phyloP scores from a whole-genome alignment of 305 asterid genomes.

The Fraxinus greggii region DNA sequence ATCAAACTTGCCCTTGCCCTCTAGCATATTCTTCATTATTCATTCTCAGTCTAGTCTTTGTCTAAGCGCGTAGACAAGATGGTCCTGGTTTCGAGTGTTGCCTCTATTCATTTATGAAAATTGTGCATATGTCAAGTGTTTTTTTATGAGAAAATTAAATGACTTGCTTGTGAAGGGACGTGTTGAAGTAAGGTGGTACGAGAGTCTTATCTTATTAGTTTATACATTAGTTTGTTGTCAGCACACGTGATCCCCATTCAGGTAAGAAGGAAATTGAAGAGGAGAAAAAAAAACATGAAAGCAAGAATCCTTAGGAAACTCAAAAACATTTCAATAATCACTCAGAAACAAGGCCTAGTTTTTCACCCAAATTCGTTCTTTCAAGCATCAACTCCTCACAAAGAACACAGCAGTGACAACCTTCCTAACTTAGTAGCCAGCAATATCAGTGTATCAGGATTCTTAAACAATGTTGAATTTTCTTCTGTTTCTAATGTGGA shows the following conservation, averaged over 20 bases:
- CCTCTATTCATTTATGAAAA: not conserved
- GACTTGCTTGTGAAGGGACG: not conserved
- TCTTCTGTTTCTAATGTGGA: conserved; percentile 5
- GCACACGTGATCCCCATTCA: not conserved
- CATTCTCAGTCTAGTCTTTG: conserved; percentile 18
- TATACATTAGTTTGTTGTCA: conserved; percentile 16
- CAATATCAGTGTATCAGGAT: conserved; percentile 4
- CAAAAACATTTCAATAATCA: conserved; percentile 41
- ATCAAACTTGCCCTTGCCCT: conserved; percentile 7
- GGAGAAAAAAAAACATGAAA: conserved; percentile 39
- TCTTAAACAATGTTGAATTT: conserved; percentile 20
- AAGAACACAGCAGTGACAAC: conserved; percentile 5
- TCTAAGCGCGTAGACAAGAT: not conserved
- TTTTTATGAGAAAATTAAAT: not conserved
- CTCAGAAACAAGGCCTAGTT: conserved; percentile 29
- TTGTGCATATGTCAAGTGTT: not conserved
- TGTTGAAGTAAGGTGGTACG: not conserved
- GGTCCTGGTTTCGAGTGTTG: not conserved
- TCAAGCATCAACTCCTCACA: conserved; percentile 20
- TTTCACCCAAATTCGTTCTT: conserved; percentile 26
- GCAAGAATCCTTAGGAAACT: conserved; percentile 50
- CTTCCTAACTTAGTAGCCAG: not conserved
- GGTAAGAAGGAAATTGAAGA: not conserved
- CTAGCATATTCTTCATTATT: conserved; percentile 27
- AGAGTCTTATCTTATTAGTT: conserved; percentile 18